Conservation (phyloP, 306 rosid genomes). For the Medicago truncatula region DNA sequence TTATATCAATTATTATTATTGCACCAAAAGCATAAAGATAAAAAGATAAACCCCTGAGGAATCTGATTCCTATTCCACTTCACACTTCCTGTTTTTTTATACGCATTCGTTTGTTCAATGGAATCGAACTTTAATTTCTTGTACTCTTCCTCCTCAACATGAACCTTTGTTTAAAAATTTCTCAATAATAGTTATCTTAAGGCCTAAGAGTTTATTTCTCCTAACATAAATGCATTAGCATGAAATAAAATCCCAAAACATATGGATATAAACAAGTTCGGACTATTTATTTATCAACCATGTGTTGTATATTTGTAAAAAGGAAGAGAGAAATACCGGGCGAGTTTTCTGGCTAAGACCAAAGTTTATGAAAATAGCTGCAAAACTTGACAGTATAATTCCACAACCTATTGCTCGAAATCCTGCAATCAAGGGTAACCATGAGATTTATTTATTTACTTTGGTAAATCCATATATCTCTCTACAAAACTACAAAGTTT, state of each 20-base stretch:
- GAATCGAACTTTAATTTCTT: neutral
- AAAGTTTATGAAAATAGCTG: conserved; percentile 59
- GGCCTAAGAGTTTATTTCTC: too few relatives aligned
- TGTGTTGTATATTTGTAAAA: neutral
- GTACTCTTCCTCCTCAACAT: neutral
- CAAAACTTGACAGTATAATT: conserved; percentile 37
- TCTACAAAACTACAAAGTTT: too few relatives aligned
- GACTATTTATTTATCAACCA: neutral
- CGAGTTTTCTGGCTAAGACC: conserved; percentile 76
- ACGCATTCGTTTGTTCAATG: neutral
- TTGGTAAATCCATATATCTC: too few relatives aligned
- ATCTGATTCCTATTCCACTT: neutral
- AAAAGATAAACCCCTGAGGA: neutral
- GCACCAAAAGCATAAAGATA: neutral
- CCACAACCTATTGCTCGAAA: conserved; percentile 83
- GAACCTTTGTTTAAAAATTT: too few relatives aligned
- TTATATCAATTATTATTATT: too few relatives aligned
- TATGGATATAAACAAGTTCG: too few relatives aligned
- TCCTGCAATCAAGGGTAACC: conserved; percentile 45
- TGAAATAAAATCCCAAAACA: too few relatives aligned
- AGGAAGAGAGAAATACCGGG: conserved; percentile 43
- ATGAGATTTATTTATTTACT: neutral
- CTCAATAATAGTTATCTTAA: too few relatives aligned
- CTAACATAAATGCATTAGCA: too few relatives aligned
- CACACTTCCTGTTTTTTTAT: neutral